Evolutionary conservation across 305 asterid species (phyloP).

Genomic region (Fraxinus nigra): DNA sequence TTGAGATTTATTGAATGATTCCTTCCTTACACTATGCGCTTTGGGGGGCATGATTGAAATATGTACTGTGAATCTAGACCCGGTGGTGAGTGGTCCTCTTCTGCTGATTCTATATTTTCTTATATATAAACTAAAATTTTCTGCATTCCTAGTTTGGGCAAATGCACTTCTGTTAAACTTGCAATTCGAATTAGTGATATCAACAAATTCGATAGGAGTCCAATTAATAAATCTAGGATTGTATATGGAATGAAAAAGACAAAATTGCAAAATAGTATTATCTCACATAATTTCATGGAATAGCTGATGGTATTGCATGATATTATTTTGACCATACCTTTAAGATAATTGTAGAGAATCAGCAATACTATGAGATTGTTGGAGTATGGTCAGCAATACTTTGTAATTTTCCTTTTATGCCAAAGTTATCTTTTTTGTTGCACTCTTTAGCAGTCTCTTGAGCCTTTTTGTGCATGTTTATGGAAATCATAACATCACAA

Average conservation of each 20-base stretch:
- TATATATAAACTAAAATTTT: not conserved
- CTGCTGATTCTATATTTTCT: not conserved
- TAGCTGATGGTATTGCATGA: not conserved
- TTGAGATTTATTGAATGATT: not conserved
- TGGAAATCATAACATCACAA: not conserved
- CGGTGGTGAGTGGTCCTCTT: not conserved
- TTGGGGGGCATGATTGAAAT: not conserved
- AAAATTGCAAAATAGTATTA: not conserved
- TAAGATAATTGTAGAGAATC: not conserved
- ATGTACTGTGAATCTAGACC: not conserved
- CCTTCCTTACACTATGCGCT: not conserved
- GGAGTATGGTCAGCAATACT: not conserved
- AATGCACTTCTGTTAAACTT: not conserved
- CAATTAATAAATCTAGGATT: not conserved
- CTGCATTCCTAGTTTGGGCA: not conserved
- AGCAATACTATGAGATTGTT: not conserved
- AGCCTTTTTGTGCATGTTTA: not conserved
- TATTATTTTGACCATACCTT: not conserved
- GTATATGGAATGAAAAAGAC: not conserved
- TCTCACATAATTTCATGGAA: not conserved
- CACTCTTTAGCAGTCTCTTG: not conserved
- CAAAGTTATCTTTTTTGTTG: not conserved
- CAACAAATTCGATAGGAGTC: not conserved
- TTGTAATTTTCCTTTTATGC: not conserved
- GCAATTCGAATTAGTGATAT: not conserved